These are phyloP conservation scores for Alnus glutinosa DNA, from an alignment of 306 rosid species.

Conservation along the genomic window DNA sequence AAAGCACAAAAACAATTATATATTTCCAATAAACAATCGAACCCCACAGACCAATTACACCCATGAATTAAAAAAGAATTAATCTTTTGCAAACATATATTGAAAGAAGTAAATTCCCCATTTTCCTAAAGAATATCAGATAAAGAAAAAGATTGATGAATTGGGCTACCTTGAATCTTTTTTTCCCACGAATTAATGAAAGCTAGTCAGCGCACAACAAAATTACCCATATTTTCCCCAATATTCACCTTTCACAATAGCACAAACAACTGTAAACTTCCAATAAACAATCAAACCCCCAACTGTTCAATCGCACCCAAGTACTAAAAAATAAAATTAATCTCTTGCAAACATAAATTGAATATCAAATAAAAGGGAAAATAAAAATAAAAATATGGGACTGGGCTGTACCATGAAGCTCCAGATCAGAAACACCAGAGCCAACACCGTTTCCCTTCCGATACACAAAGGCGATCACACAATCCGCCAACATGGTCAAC, in stretches of 20 bases:
- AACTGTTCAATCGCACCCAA: background rate
- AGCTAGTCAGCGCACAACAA: background rate
- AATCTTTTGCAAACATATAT: background rate
- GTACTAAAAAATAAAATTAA: background rate
- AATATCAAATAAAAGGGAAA: background rate
- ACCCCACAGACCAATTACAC: background rate
- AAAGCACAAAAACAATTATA: background rate
- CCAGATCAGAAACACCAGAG: slow-evolving; percentile 23
- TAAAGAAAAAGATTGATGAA: background rate
- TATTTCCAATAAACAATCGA: background rate
- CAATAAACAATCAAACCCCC: background rate
- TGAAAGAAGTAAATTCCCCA: background rate
- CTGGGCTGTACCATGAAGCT: slow-evolving; percentile 41
- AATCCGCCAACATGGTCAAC: slow-evolving; percentile 68
- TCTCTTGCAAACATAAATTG: background rate
- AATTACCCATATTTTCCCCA: background rate
- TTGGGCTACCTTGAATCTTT: background rate
- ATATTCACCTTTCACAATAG: background rate
- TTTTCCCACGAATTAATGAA: too few species aligned
- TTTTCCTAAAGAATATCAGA: background rate
- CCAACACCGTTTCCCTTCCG: slow-evolving; percentile 17
- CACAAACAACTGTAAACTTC: background rate
- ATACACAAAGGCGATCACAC: slow-evolving; percentile 46
- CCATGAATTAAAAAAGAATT: background rate
- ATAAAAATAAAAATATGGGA: too few species aligned